Conservation (phyloP, 306 rosid genomes). For the Castanospermum australe region DNA sequence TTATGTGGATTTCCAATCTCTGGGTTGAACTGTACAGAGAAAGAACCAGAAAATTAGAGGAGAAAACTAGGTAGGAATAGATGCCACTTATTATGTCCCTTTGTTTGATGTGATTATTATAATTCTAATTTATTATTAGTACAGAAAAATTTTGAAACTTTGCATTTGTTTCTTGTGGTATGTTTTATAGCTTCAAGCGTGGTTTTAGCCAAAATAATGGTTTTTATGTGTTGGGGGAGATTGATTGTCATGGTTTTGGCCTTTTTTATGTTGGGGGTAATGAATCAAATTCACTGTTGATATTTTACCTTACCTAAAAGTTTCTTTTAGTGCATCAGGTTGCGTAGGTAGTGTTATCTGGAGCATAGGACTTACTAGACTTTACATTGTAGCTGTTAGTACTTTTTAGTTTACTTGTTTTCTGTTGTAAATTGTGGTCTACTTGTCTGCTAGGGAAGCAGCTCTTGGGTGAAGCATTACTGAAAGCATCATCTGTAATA, state of each 20-base stretch:
- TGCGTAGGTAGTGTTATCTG: background rate
- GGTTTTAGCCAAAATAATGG: background rate
- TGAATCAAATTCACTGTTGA: background rate
- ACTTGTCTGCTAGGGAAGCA: background rate
- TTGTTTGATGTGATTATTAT: background rate
- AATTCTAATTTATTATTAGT: background rate
- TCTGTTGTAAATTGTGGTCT: background rate
- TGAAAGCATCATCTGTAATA: background rate
- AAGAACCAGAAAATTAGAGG: slow-evolving; percentile 43
- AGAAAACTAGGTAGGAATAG: slow-evolving; percentile 50
- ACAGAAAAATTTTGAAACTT: background rate
- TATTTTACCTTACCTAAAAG: background rate
- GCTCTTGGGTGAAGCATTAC: background rate
- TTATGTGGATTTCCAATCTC: slow-evolving; percentile 78
- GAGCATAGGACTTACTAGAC: background rate
- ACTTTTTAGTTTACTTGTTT: background rate
- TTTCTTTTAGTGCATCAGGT: background rate
- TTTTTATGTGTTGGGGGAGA: background rate
- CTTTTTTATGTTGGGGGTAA: background rate
- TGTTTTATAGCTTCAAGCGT: background rate
- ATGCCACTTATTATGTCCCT: background rate
- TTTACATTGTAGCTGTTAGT: background rate
- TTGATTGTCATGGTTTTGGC: background rate
- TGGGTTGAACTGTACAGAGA: slow-evolving; percentile 66
- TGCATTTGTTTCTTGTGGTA: background rate